phyloP scores from a whole-genome alignment of 176 grass and related monocot genomes.

The Ananas comosus region DNA sequence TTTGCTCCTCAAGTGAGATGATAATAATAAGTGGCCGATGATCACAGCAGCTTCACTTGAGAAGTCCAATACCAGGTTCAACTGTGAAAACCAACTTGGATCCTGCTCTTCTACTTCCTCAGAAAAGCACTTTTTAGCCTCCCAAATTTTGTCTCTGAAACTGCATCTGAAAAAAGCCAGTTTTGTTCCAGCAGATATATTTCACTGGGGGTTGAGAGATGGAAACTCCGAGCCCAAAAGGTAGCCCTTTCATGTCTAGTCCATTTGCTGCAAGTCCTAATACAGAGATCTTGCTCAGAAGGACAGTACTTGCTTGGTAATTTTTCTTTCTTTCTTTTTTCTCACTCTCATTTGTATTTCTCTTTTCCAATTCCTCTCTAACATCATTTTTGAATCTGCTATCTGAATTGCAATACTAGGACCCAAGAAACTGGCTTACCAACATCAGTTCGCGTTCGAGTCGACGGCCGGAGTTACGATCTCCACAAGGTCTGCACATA shows the following conservation, averaged over 20 bases:
- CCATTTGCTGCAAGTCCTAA: slow-evolving; percentile 59
- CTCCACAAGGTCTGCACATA: slow-evolving; percentile 56
- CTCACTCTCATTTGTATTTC: no score
- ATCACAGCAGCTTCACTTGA: background rate
- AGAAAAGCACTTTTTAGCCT: no score
- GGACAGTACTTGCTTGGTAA: slow-evolving; percentile 66
- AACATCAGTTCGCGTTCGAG: slow-evolving; percentile 38
- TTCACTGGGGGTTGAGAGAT: slow-evolving; percentile 6
- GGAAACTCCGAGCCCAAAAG: slow-evolving; percentile 34
- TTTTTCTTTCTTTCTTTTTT: background rate
- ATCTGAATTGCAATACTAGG: slow-evolving; percentile 25
- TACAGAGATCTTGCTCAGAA: slow-evolving; percentile 45
- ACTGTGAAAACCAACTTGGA: no score
- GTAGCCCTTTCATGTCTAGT: slow-evolving; percentile 28
- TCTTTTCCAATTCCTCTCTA: no score
- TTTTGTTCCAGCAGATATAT: no score
- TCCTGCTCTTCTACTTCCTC: no score
- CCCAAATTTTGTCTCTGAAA: no score
- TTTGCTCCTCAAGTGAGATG: background rate
- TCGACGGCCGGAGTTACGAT: slow-evolving; percentile 40
- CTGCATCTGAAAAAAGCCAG: no score
- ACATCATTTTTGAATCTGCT: no score
- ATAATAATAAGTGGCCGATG: background rate
- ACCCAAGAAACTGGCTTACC: slow-evolving; percentile 46
- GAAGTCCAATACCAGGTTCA: background rate